A percentile compares a stretch with the other conserved stretches of the same genome.
These are phyloP conservation scores for Suillus clintonianus DNA, from an alignment of 768 basidiomycete genomes.

Conservation along the genomic window DNA sequence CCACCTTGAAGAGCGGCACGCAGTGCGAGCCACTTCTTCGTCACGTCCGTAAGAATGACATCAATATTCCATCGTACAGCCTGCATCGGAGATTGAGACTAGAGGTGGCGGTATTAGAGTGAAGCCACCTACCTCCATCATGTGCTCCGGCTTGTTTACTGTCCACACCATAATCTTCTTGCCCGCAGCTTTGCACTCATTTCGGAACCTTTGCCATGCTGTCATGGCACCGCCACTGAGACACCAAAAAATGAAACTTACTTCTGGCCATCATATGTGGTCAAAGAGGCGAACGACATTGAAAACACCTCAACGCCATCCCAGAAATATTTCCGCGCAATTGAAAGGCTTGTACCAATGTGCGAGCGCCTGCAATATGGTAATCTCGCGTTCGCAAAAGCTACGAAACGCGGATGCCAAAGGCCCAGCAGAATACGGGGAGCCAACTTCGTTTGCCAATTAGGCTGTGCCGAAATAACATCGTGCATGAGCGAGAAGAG, in stretches of 20 bases:
- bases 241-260: conserved; percentile 33
- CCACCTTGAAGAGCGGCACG: conserved; percentile 58
- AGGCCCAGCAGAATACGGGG: conserved; percentile 83
- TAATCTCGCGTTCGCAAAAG: conserved; percentile 69
- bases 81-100: conserved; percentile 34
- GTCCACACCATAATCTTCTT: conserved; percentile 96
- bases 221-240: conserved; percentile 7
- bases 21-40: conserved; percentile 66
- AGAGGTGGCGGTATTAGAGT: neutral
- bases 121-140: conserved; percentile 73
- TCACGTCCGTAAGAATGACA: conserved; percentile 78
- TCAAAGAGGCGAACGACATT: conserved; percentile 73
- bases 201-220: conserved; percentile 59
- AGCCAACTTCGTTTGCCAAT: conserved; percentile 76
- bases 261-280: conserved; percentile 71
- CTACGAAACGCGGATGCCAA: conserved; percentile 91
- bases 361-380: conserved; percentile 85
- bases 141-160: conserved; percentile 84
- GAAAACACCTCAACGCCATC: conserved; percentile 84
- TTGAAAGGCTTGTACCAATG: conserved; percentile 71
- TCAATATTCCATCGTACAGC: conserved; percentile 79
- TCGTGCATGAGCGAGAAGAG: conserved; percentile 80
- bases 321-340: conserved; percentile 91
- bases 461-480: conserved; percentile 59
- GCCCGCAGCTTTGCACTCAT: conserved; percentile 74